Percentiles rank a stretch among this genome's conserved stretches.
These are phyloP conservation scores for Umbellularia californica DNA, from an alignment of 164 flowering plant genomes.

Conservation along the genomic window DNA sequence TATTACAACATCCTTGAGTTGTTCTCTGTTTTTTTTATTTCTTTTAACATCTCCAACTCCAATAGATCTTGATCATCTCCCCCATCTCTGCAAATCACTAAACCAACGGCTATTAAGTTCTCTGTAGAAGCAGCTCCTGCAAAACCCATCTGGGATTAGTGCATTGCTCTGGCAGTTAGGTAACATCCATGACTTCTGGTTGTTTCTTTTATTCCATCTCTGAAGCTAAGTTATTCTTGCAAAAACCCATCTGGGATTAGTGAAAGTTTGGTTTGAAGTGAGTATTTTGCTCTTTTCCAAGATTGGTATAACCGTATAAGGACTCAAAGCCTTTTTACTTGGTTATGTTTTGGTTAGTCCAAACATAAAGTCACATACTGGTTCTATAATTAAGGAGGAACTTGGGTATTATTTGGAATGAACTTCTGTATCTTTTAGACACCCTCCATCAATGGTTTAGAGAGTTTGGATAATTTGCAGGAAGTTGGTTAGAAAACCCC, in stretches of 20 bases:
- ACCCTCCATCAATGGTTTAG: not conserved
- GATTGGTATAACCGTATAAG: not conserved
- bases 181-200: not conserved
- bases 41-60: not conserved
- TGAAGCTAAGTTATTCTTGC: not conserved
- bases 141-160: constrained; percentile 2
- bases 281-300: constrained; percentile 3
- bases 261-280: not conserved
- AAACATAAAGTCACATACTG: not conserved
- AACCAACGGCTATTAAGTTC: not conserved
- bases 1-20: not conserved
- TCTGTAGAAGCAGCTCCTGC: not conserved
- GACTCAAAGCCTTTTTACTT: not conserved
- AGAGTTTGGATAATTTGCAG: not conserved
- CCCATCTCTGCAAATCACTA: not conserved
- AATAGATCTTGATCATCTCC: not conserved
- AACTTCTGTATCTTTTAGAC: not conserved
- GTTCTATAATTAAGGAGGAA: not conserved
- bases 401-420: not conserved
- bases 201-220: not conserved
- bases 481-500: not conserved
- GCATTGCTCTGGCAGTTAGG: not conserved
- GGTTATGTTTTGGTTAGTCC: not conserved
- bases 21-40: not conserved
- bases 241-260: constrained; percentile 6